Evolutionary conservation across 2,329 filamentous ascomycete species (phyloP), one percentile per base, ranked within the genome.

Genomic region (Diaporthe eres): DNA sequence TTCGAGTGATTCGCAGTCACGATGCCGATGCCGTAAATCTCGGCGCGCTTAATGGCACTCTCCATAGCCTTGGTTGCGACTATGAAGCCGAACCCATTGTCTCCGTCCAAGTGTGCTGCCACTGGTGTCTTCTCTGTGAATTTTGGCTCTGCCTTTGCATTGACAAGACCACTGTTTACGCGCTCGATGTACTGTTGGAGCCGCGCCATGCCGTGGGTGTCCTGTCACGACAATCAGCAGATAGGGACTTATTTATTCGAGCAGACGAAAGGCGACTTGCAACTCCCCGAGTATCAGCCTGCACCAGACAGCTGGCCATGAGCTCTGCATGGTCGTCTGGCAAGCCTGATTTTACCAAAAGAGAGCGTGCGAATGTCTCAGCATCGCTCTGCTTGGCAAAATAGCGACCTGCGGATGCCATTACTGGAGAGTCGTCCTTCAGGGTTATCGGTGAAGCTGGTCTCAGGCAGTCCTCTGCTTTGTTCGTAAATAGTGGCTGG

Each of bases 81-180:
- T 53, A 82, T 77, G 61, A 83, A 81, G 12, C 82, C 82, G 49
- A 83, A 81, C 2, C 74, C 79, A 60, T 83, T 81, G 25, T 77
- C 75, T 10, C 77, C 82, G 71, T 83, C 79, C 12, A 83, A 70
- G n/a, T 77, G 77, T 13, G 80, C 80, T 58, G 79, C 77, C 5
- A 81, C 80, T 7, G 81, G 81, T 10, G 80, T 81, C 68, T 80
- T 80, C 42, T 76, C 68, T 17, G 61, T 47, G 37, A 82, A 72
- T 44, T 72, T 68, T 5, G 79, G 71, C 17, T 76, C 57, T 1
- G 80, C 75, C 19, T 44, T 74, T 7, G 80, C 76, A n/a, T 79
- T 73, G 22, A 81, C 72, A 9, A 80, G 77, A 13, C 78, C 78
- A 55, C 65, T 63, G 22, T 76, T 74, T 39, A 82, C 75, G 31